Base-by-base conservation (phyloP, 129 eudicot genomes). In the Artemisia annua region DNA sequence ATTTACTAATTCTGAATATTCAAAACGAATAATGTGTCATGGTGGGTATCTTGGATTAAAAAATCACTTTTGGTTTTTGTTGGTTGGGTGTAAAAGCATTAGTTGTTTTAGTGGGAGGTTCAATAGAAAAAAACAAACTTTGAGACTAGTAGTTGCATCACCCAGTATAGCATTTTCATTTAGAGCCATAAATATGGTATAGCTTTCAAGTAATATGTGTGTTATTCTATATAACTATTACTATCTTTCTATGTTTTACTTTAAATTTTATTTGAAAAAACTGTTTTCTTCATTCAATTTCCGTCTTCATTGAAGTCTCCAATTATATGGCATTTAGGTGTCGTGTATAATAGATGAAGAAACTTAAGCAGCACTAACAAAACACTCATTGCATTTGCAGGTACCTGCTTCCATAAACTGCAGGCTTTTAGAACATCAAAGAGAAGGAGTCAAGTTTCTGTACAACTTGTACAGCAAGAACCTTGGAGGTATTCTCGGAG, bases 401-500 rank as follows among this genome's bases (percentile, higher is more conserved):
- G 98, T 94, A 62, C 97, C 98, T 11, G 93, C 98, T 17, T 90
- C 97, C 60, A 88, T 94, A 67, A 94, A 94, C 69, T 84, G 97
- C 79, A 90, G 98, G 78, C 97, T 94, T 69, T 73, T 94, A 79
- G 87, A 83, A 67, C 98, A 94, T 81, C 98, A 94, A 75, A 86
- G 97, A 77, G 88, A 51, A 71, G 98, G 98, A 59, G 97, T 94
- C 52, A 88, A 83, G 78, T 94, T 94, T 78, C 77, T 94, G 69
- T 90, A 87, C 82, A 87, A 79, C 61, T 79, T 94, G 83, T 94
- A 94, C 91, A 88, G 68, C 81, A 83, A 86, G 74, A 90, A 94
- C 73, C 95, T 83, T 78, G 98, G 98, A 77, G 98, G 97, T 62
- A 80, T 94, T 79, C 93, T 94, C 63, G 98, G 98, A 70, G 98